Evolutionary conservation across 108 stramenopile species (phyloP).

Genomic region (Stephanodiscus minutulus): DNA sequence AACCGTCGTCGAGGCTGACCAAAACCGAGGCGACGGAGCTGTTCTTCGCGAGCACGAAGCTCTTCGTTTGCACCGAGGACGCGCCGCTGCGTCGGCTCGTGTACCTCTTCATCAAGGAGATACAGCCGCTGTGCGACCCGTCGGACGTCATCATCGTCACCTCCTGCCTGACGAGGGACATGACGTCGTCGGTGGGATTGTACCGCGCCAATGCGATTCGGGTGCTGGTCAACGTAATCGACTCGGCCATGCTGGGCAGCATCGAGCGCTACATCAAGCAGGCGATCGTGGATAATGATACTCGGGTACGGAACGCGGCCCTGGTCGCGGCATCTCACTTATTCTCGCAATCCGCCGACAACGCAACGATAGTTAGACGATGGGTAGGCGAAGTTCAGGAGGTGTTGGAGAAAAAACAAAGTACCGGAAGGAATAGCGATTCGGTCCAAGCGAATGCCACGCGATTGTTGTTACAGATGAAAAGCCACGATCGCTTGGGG

Average conservation of each 20-base stretch:
- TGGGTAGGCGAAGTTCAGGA: conserved; percentile 96
- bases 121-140: conserved; percentile 96
- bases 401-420: conserved; percentile 15
- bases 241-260: conserved; percentile 97
- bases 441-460: conserved; percentile 96
- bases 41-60: conserved; percentile 99
- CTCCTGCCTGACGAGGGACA: conserved; percentile 97
- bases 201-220: conserved; percentile 98
- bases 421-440: conserved; percentile 35
- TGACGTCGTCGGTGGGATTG: conserved; percentile 97
- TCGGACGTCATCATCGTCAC: conserved; percentile 99
- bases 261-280: conserved; percentile 99
- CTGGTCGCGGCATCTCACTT: conserved; percentile 89
- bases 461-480: conserved; percentile 97
- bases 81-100: conserved; percentile 86
- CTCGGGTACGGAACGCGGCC: conserved; percentile 92
- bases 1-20: background rate
- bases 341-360: conserved; percentile 69
- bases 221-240: conserved; percentile 95
- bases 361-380: conserved; percentile 80
- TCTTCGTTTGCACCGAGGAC: conserved; percentile 94
- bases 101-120: conserved; percentile 99
- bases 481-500: conserved; percentile 94
- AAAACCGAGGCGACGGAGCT: conserved; percentile 89
- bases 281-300: conserved; percentile 96